Percentiles rank a stretch among this genome's conserved stretches.
Conservation (phyloP, 2,329 filamentous ascomycete genomes). For the Nakataea oryzae region DNA sequence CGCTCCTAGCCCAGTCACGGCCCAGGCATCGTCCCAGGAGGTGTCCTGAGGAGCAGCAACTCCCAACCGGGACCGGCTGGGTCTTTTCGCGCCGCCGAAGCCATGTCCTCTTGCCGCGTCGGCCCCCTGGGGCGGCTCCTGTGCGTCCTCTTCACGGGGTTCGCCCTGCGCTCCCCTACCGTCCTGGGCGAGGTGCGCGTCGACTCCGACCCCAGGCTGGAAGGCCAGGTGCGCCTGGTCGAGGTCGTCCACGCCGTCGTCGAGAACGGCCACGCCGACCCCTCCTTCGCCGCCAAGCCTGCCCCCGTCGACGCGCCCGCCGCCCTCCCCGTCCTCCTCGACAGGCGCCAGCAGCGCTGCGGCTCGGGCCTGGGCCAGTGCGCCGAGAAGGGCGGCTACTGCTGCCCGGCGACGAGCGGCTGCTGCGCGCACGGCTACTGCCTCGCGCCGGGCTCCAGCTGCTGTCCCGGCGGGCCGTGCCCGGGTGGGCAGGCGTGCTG, state of each 20-base stretch:
- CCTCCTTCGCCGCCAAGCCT: neutral
- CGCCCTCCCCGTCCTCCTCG: slow-evolving; percentile 7
- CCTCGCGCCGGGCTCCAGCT: slow-evolving; percentile 7
- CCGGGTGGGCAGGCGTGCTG: slow-evolving; percentile 9
- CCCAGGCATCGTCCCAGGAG: neutral
- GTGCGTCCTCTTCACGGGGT: slow-evolving; percentile 28
- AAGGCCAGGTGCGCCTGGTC: neutral
- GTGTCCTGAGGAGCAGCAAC: neutral
- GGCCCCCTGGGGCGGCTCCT: neutral
- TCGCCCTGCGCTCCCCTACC: slow-evolving; percentile 17
- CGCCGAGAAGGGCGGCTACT: slow-evolving; percentile 1
- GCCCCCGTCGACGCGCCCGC: neutral
- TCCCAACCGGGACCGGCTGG: neutral
- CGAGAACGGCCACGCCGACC: slow-evolving; percentile 25
- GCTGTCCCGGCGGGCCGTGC: slow-evolving; percentile 13
- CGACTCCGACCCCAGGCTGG: neutral
- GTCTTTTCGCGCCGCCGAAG: neutral
- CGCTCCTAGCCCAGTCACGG: neutral
- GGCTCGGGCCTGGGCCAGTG: slow-evolving; percentile 10
- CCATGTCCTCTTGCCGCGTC: neutral
- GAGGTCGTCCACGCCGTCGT: neutral
- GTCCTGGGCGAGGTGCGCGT: neutral
- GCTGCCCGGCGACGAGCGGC: slow-evolving; percentile 8
- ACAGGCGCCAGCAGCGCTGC: slow-evolving; percentile 10
- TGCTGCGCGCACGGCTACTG: slow-evolving; percentile 15